A percentile compares a stretch with the other conserved stretches of the same genome.
These are phyloP conservation scores for Hemerocallis citrina DNA, from an alignment of 106 monocot genomes.

Conservation along the genomic window DNA sequence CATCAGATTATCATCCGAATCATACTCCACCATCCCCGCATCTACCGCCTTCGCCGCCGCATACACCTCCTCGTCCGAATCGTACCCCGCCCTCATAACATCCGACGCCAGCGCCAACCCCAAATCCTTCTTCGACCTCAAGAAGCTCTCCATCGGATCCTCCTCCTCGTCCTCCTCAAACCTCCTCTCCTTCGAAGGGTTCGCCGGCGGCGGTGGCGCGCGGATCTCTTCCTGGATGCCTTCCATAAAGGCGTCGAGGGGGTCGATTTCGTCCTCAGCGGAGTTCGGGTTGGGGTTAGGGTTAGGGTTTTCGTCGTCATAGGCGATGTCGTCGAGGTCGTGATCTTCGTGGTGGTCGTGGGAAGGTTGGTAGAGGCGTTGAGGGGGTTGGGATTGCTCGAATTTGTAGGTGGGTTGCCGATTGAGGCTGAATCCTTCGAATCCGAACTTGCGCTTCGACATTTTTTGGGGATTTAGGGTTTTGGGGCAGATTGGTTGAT, in stretches of 20 bases:
- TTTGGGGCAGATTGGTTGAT: too few species aligned
- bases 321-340: constrained; percentile 86
- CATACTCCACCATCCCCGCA: constrained; percentile 92
- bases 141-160: constrained; percentile 88
- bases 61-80: constrained; percentile 97
- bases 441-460: constrained; percentile 96
- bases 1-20: constrained; percentile 88
- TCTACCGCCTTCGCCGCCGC: constrained; percentile 97
- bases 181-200: constrained; percentile 22
- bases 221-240: constrained; percentile 79
- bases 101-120: constrained; percentile 82
- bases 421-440: constrained; percentile 89
- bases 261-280: constrained; percentile 68
- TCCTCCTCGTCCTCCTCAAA: constrained; percentile 67
- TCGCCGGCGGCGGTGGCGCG: constrained; percentile 28
- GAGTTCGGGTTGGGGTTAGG: constrained; percentile 3
- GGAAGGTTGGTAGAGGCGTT: constrained; percentile 71
- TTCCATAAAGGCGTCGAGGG: constrained; percentile 95
- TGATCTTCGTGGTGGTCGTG: constrained; percentile 48
- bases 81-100: constrained; percentile 71
- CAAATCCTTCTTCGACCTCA: constrained; percentile 87
- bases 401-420: constrained; percentile 82
- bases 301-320: constrained; percentile 13
- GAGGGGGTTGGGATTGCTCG: constrained; percentile 57
- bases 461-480: too few species aligned